These are phyloP conservation scores for Fraxinus dipetala DNA, from an alignment of 305 asterid species.

Conservation along the genomic window DNA sequence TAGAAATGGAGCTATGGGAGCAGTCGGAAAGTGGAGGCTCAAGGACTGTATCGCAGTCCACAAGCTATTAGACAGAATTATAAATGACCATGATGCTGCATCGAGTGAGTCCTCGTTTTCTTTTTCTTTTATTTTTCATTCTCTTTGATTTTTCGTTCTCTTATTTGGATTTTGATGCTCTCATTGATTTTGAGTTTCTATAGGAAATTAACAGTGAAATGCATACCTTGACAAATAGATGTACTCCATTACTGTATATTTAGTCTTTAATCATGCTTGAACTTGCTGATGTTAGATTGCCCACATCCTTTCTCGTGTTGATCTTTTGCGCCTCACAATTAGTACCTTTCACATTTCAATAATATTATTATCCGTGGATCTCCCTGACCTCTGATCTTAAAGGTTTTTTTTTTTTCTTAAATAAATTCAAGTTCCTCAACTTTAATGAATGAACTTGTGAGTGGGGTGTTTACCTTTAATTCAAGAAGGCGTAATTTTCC, in stretches of 20 bases:
- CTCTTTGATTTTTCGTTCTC: constrained; percentile 9
- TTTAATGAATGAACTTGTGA: not conserved
- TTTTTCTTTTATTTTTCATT: not conserved
- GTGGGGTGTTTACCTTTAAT: not conserved
- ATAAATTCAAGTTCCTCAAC: not conserved
- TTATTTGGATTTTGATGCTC: not conserved
- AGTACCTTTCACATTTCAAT: not conserved
- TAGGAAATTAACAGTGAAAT: not conserved
- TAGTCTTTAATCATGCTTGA: not conserved
- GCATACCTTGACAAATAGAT: not conserved
- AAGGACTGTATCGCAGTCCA: constrained; percentile 75
- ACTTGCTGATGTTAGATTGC: not conserved
- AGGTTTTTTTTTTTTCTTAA: not conserved
- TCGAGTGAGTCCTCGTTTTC: constrained; percentile 42
- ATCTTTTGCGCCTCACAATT: not conserved
- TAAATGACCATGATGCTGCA: constrained; percentile 72
- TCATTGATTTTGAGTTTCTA: not conserved
- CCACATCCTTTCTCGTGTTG: not conserved
- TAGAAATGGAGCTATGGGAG: constrained; percentile 57
- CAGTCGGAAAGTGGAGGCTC: constrained; percentile 48
- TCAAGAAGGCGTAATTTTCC: not conserved
- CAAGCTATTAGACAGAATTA: constrained; percentile 50
- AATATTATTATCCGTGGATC: not conserved
- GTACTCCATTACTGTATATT: not conserved
- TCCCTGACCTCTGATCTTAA: not conserved